Percentiles rank a stretch among this genome's conserved stretches.
phyloP scores from a whole-genome alignment of 148 eudicot genomes.

The Cornus controversa region DNA sequence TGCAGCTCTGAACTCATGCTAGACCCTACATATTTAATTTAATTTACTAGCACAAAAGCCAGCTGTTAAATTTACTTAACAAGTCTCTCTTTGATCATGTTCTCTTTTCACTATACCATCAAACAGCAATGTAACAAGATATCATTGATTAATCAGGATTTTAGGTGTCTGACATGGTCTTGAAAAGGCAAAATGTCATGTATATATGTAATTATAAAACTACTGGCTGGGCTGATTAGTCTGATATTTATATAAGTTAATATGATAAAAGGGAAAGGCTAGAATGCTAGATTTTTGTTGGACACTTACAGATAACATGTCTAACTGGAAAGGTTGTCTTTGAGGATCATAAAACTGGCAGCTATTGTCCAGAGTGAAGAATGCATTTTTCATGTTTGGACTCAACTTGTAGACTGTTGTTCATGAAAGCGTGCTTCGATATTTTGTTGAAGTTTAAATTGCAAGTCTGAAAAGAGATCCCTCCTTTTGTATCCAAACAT shows the following conservation, averaged over 20 bases:
- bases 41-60: not conserved
- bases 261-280: not conserved
- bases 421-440: not conserved
- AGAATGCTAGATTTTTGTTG: not conserved
- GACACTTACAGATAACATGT: not conserved
- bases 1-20: too few species aligned
- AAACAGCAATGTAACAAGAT: not conserved
- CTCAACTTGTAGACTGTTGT: not conserved
- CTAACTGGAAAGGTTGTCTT: not conserved
- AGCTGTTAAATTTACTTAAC: not conserved
- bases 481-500: not conserved
- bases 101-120: not conserved
- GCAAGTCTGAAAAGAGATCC: not conserved
- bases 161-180: not conserved
- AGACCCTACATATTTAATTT: too few species aligned
- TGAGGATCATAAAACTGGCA: not conserved
- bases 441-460: not conserved
- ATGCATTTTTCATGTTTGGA: not conserved
- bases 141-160: not conserved
- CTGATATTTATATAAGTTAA: too few species aligned
- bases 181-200: not conserved
- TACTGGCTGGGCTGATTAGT: not conserved
- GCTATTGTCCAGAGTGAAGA: not conserved
- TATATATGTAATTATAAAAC: not conserved
- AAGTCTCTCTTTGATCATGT: not conserved